Conservation (phyloP, 805 yeast species). For the Candida saitoana region DNA sequence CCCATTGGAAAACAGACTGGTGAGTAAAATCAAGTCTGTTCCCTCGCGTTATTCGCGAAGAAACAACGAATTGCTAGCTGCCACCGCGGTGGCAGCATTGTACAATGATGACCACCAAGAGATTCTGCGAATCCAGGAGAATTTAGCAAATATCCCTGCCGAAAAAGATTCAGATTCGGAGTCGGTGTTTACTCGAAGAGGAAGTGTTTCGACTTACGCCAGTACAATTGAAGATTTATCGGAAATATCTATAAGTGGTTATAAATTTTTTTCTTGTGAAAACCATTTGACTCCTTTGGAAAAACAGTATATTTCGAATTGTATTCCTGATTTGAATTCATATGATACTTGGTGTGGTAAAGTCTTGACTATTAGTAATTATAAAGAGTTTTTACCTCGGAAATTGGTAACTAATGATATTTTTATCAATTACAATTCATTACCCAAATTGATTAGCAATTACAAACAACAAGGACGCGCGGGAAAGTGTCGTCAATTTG, state of each 20-base stretch:
- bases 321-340: constrained; percentile 36
- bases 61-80: constrained; percentile 22
- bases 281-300: constrained; percentile 19
- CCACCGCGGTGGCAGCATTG: constrained; percentile 19
- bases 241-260: constrained; percentile 3
- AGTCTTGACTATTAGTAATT: constrained; percentile 18
- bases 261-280: constrained; percentile 11
- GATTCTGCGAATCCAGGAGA: not conserved
- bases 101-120: not conserved
- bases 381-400: constrained; percentile 7
- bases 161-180: not conserved
- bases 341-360: constrained; percentile 34
- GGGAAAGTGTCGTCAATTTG: constrained; percentile 18
- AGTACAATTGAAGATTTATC: constrained; percentile 3
- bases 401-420: constrained; percentile 8
- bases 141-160: not conserved
- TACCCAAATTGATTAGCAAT: constrained; percentile 5
- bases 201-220: constrained; percentile 6
- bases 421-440: constrained; percentile 10
- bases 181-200: constrained; percentile 2
- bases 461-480: constrained; percentile 2
- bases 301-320: constrained; percentile 33
- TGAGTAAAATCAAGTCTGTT: constrained; percentile 23
- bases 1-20: constrained; percentile 24
- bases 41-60: constrained; percentile 17